phyloP scores from a whole-genome alignment of 2,329 filamentous ascomycete genomes.

The Trichoderma sp. region DNA sequence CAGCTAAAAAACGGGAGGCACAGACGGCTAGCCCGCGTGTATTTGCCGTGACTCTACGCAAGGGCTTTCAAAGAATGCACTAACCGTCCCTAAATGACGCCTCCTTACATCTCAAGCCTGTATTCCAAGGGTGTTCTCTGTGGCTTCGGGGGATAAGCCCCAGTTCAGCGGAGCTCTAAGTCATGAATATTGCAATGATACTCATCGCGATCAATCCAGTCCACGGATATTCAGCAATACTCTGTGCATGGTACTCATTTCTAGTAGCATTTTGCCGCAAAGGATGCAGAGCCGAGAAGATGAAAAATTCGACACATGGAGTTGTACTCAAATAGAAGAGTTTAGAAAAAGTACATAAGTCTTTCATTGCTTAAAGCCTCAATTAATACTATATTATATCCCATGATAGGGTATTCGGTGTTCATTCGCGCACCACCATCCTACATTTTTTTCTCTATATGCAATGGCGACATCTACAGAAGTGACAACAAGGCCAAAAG shows the following conservation, averaged over 20 bases:
- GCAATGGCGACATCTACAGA: not conserved
- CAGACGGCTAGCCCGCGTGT: not conserved
- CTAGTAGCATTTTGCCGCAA: not conserved
- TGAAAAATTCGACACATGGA: no score
- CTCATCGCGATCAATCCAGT: not conserved
- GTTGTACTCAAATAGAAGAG: no score
- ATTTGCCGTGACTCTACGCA: not conserved
- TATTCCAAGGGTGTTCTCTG: not conserved
- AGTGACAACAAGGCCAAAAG: not conserved
- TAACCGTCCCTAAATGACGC: not conserved
- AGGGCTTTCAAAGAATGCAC: not conserved
- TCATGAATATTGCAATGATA: not conserved
- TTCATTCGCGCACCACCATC: not conserved
- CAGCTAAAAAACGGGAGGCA: not conserved
- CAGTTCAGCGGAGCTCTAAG: not conserved
- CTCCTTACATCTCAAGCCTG: not conserved
- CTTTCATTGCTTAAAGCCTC: not conserved
- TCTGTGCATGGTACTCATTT: not conserved
- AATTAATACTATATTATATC: not conserved
- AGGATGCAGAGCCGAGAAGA: not conserved
- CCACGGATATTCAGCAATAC: not conserved
- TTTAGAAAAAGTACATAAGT: no score
- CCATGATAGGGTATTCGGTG: not conserved
- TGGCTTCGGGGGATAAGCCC: not conserved
- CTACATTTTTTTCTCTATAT: not conserved